A percentile compares a stretch with the other conserved stretches of the same genome.
Conservation (phyloP, 1,139 yeast genomes). For the Debaryomyces udenii region DNA sequence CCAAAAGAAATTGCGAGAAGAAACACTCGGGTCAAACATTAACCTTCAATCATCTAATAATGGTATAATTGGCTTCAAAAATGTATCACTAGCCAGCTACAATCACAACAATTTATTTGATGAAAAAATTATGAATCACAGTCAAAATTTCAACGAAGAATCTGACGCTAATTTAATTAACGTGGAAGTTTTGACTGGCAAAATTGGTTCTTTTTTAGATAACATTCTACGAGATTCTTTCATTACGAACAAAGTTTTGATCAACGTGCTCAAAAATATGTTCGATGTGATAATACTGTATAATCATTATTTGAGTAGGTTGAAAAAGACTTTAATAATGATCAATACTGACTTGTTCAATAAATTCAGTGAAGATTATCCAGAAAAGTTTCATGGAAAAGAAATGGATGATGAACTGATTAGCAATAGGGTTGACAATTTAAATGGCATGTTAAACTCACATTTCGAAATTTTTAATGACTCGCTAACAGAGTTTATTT, state of each 20-base stretch:
- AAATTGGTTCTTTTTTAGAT: conserved; percentile 62
- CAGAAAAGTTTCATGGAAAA: conserved; percentile 41
- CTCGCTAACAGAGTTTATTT: conserved; percentile 55
- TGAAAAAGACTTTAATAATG: conserved; percentile 58
- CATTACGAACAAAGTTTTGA: conserved; percentile 61
- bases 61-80: conserved; percentile 15
- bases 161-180: conserved; percentile 28
- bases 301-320: conserved; percentile 55
- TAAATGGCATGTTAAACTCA: conserved; percentile 52
- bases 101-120: conserved; percentile 35
- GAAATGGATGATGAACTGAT: conserved; percentile 43
- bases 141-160: conserved; percentile 4
- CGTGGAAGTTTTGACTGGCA: conserved; percentile 52
- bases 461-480: conserved; percentile 60
- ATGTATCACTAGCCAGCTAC: conserved; percentile 20
- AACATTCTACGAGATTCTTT: conserved; percentile 69
- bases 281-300: conserved; percentile 54
- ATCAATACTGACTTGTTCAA: conserved; percentile 51
- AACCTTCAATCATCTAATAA: conserved; percentile 2
- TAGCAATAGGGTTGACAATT: conserved; percentile 42
- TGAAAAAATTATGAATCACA: conserved; percentile 24
- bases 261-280: conserved; percentile 49
- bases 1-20: conserved; percentile 18
- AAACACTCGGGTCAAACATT: conserved; percentile 16
- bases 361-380: conserved; percentile 41